Conservation (phyloP, 495 filamentous ascomycete genomes). For the Chaetomium cochliodes region DNA sequence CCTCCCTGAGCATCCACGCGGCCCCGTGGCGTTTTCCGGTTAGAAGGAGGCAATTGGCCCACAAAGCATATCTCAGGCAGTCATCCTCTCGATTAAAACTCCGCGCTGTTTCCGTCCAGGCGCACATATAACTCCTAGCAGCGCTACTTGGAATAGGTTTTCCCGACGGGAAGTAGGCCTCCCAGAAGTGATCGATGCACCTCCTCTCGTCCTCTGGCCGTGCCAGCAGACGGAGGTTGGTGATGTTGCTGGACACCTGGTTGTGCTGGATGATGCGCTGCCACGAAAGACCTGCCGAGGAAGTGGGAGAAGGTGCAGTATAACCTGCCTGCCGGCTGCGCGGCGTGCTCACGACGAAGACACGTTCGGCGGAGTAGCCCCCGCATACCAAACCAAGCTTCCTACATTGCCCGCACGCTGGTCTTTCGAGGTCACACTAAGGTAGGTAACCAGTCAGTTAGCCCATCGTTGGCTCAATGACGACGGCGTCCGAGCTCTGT, state of each 20-base stretch:
- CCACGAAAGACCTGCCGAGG: no score
- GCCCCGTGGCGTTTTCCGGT: neutral
- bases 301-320: neutral
- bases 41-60: constrained; percentile 22
- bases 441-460: neutral
- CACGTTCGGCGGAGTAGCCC: constrained; percentile 12
- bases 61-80: constrained; percentile 17
- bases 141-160: constrained; percentile 12
- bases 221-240: constrained; percentile 5
- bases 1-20: constrained; percentile 20
- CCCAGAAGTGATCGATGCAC: constrained; percentile 27
- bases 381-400: constrained; percentile 13
- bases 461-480: neutral
- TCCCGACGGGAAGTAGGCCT: constrained; percentile 24
- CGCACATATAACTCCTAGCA: constrained; percentile 21
- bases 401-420: constrained; percentile 12
- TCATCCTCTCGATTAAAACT: constrained; percentile 13
- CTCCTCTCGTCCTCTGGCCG: constrained; percentile 20
- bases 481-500: neutral
- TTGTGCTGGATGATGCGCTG: neutral
- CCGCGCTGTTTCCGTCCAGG: constrained; percentile 22
- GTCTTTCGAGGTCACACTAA: constrained; percentile 17
- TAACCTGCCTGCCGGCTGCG: constrained; percentile 13
- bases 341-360: constrained; percentile 24
- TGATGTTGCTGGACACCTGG: neutral